These are phyloP conservation scores for Penicillium sp. DNA, from an alignment of 2,329 filamentous ascomycete genomes.

Conservation along the genomic window DNA sequence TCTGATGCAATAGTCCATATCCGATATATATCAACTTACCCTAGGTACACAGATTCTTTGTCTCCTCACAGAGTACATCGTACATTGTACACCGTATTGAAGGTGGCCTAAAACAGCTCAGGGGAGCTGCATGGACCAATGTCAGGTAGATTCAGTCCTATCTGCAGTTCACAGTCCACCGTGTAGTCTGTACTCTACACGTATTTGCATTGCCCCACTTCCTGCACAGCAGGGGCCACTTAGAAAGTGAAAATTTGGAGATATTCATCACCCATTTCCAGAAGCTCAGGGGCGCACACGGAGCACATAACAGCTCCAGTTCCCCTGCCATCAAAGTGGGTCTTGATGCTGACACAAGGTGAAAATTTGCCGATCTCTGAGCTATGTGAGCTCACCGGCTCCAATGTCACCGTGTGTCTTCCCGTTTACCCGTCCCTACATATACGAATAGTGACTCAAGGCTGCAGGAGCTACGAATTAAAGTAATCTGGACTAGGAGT, in stretches of 20 bases:
- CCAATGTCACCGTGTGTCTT: neutral
- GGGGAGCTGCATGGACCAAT: conserved; percentile 7
- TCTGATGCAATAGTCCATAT: neutral
- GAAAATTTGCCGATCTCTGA: conserved; percentile 18
- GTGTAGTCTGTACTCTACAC: conserved; percentile 14
- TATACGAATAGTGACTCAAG: neutral
- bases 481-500: neutral
- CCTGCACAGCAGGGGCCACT: conserved; percentile 19
- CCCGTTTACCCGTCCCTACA: neutral
- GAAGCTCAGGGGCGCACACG: conserved; percentile 15
- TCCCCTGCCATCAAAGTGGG: neutral
- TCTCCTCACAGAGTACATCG: neutral
- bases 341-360: conserved; percentile 12
- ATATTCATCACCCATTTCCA: conserved; percentile 16
- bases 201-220: conserved; percentile 21
- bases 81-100: no score
- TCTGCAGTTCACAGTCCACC: conserved; percentile 9
- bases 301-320: neutral
- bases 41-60: neutral
- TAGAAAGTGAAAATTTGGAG: conserved; percentile 14
- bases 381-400: conserved; percentile 16
- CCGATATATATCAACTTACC: no score
- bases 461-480: no score
- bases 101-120: neutral
- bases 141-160: neutral